A percentile compares a stretch with the other conserved stretches of the same genome.
phyloP scores from a whole-genome alignment of 164 flowering plant species.

The Stephania yunnanensis region DNA sequence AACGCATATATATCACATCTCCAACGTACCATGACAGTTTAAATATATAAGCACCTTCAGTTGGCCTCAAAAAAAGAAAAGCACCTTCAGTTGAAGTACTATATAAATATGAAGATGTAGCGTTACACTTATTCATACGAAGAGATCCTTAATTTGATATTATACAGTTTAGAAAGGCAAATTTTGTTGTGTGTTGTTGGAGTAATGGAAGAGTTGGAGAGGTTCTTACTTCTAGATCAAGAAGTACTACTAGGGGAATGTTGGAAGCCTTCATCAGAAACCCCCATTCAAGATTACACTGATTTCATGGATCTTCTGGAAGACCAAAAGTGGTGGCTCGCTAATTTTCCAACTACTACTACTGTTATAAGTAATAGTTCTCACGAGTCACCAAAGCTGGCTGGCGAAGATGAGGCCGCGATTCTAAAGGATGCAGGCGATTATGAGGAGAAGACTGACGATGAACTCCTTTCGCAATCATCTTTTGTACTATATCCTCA shows the following conservation, averaged over 20 bases:
- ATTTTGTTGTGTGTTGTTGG: not conserved
- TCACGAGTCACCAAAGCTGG: not conserved
- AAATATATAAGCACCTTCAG: too few relatives aligned
- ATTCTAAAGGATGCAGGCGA: not conserved
- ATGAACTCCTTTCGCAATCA: not conserved
- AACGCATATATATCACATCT: too few relatives aligned
- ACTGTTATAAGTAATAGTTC: not conserved
- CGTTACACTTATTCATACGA: too few relatives aligned
- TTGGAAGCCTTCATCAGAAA: not conserved
- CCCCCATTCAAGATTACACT: not conserved
- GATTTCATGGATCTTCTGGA: not conserved
- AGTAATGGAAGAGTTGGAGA: slow-evolving; percentile 1
- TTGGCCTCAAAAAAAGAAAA: too few relatives aligned
- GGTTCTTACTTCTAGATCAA: not conserved
- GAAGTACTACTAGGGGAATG: not conserved
- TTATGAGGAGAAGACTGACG: not conserved
- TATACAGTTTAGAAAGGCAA: too few relatives aligned
- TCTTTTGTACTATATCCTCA: not conserved
- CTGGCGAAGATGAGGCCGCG: not conserved
- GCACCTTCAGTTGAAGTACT: too few relatives aligned
- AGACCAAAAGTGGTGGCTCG: not conserved
- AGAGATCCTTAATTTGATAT: too few relatives aligned
- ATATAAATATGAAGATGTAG: too few relatives aligned
- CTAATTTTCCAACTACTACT: not conserved
- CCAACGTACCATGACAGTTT: too few relatives aligned